Conservation (phyloP, 352 stramenopile genomes). For the Phytophthora cryptogea region DNA sequence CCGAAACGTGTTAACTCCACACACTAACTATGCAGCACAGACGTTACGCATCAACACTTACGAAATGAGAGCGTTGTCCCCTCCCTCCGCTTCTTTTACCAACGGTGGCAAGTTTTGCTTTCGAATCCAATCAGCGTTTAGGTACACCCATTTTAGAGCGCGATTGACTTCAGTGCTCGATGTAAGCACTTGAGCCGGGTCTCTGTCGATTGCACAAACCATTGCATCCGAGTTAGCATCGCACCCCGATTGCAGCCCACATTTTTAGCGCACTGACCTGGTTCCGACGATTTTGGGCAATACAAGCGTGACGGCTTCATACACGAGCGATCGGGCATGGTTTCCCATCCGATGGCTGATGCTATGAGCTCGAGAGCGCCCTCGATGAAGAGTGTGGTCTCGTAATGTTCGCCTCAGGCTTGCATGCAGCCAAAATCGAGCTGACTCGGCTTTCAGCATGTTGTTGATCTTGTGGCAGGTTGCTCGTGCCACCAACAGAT, state of each 20-base stretch:
- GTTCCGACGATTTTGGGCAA: slow-evolving; percentile 76
- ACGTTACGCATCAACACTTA: slow-evolving; percentile 22
- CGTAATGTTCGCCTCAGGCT: slow-evolving; percentile 74
- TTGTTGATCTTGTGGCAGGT: slow-evolving; percentile 86
- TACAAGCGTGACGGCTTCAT: slow-evolving; percentile 77
- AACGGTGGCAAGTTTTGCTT: slow-evolving; percentile 62
- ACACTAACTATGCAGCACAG: background rate
- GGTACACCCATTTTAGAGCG: slow-evolving; percentile 86
- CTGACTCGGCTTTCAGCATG: slow-evolving; percentile 82
- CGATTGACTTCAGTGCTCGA: slow-evolving; percentile 72
- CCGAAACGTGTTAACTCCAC: background rate
- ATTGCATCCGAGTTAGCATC: background rate
- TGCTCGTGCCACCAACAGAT: slow-evolving; percentile 70
- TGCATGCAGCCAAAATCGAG: slow-evolving; percentile 83
- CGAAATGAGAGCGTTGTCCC: slow-evolving; percentile 38
- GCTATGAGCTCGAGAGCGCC: slow-evolving; percentile 54
- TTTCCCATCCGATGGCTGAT: slow-evolving; percentile 52
- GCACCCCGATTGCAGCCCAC: background rate
- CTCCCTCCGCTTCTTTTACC: slow-evolving; percentile 23
- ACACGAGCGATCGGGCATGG: slow-evolving; percentile 72
- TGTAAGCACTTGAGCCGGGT: slow-evolving; percentile 68
- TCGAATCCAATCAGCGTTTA: slow-evolving; percentile 88
- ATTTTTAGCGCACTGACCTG: slow-evolving; percentile 36
- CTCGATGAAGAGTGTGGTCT: slow-evolving; percentile 48
- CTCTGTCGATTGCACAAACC: slow-evolving; percentile 35